Percentiles rank a stretch among this genome's conserved stretches.
These are phyloP conservation scores for Xylona heveae DNA, from an alignment of 495 filamentous ascomycete genomes.

Conservation along the genomic window DNA sequence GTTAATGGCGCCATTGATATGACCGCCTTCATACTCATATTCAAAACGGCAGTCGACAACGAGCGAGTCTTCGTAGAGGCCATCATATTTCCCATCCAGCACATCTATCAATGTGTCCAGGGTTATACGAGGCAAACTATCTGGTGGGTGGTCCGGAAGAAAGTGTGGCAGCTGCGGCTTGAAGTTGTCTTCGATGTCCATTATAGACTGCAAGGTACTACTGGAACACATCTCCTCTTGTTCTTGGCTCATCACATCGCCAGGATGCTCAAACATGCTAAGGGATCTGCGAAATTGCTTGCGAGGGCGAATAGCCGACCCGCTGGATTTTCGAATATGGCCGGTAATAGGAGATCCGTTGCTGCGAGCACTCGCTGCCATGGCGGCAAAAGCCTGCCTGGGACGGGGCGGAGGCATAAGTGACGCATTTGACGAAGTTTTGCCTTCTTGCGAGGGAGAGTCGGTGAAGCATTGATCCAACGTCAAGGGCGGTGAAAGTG, in stretches of 20 bases:
- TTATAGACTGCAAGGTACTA: constrained; percentile 40
- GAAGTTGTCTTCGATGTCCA: constrained; percentile 50
- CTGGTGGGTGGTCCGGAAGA: constrained; percentile 54
- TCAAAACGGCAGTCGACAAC: constrained; percentile 96
- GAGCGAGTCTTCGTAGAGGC: constrained; percentile 51
- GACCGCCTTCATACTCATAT: constrained; percentile 94
- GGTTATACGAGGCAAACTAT: constrained; percentile 71
- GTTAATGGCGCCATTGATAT: constrained; percentile 83
- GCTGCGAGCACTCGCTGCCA: constrained; percentile 26
- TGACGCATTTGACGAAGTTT: constrained; percentile 26
- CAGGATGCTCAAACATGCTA: constrained; percentile 92
- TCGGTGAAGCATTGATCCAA: constrained; percentile 58
- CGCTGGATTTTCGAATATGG: constrained; percentile 49
- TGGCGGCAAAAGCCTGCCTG: constrained; percentile 35
- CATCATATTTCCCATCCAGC: constrained; percentile 66
- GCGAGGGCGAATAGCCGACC: constrained; percentile 52
- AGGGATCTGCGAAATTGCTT: constrained; percentile 79
- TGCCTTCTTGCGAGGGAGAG: constrained; percentile 46
- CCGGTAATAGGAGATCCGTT: constrained; percentile 51
- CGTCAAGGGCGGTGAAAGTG: constrained; percentile 35
- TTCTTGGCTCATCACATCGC: constrained; percentile 56
- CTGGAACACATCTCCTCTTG: constrained; percentile 32
- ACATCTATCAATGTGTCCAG: constrained; percentile 59
- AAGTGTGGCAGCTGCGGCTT: constrained; percentile 67
- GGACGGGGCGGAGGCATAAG: constrained; percentile 31